Evolutionary conservation across 2,329 filamentous ascomycete species (phyloP).

Genomic region (Pseudocercospora fuligena): DNA sequence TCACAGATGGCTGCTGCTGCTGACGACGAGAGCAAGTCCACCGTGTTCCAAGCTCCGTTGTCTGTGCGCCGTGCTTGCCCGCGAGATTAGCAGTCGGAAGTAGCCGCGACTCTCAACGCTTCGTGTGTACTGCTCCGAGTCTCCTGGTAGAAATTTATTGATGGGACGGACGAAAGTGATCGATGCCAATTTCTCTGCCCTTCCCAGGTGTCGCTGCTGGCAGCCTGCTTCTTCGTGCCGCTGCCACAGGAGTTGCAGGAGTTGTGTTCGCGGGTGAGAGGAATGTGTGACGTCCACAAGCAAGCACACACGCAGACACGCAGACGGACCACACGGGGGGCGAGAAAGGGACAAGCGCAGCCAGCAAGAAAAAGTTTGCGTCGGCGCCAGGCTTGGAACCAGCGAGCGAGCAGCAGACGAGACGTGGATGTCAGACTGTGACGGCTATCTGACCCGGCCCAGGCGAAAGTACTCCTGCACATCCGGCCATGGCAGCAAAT

Average conservation of each 20-base stretch:
- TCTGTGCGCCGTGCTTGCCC: slow-evolving; percentile 2
- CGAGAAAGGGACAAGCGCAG: slow-evolving; percentile 3
- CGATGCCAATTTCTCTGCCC: not conserved
- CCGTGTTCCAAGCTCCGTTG: not conserved
- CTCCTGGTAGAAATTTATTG: not conserved
- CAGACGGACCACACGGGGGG: slow-evolving; percentile 1
- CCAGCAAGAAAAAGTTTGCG: slow-evolving; percentile 5
- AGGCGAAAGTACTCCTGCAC: slow-evolving; percentile 1
- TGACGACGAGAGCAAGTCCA: not conserved
- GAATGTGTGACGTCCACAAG: slow-evolving; percentile 2
- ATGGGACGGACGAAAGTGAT: not conserved
- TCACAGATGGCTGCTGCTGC: not conserved
- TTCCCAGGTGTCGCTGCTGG: not conserved
- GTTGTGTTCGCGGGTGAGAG: not conserved
- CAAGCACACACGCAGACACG: not conserved
- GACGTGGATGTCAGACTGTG: not conserved
- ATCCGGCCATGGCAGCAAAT: slow-evolving; percentile 5
- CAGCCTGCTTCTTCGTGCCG: not conserved
- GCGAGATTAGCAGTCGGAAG: not conserved
- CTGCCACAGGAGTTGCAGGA: slow-evolving; percentile 3
- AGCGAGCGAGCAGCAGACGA: not conserved
- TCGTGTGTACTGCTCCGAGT: not conserved
- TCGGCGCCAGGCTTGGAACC: slow-evolving; percentile 8
- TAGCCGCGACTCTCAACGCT: slow-evolving; percentile 7
- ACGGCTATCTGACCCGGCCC: slow-evolving; percentile 1